Evolutionary conservation across 2,329 filamentous ascomycete species (phyloP).

Genomic region (Diaporthe batatas): DNA sequence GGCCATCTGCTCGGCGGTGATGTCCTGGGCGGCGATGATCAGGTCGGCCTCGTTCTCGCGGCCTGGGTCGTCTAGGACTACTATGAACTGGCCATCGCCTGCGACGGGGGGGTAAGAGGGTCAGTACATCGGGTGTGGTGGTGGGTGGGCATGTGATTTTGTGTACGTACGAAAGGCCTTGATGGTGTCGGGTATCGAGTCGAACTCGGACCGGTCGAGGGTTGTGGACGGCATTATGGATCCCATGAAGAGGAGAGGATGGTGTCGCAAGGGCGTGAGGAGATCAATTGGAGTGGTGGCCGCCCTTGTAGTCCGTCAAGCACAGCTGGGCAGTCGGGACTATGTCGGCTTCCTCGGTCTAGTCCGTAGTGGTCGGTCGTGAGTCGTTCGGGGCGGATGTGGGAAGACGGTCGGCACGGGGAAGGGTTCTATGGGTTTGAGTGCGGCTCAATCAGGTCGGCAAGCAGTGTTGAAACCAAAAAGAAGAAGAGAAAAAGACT

Average conservation of each 20-base stretch:
- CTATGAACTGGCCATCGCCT: conserved; percentile 90
- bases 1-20: conserved; percentile 92
- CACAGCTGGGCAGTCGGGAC: conserved; percentile 27
- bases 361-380: no score
- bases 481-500: not conserved
- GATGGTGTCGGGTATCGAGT: conserved; percentile 75
- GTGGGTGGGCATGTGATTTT: conserved; percentile 7
- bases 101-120: conserved; percentile 21
- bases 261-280: not conserved
- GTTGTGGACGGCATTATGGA: conserved; percentile 63
- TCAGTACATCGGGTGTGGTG: conserved; percentile 38
- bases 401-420: not conserved
- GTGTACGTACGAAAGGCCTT: conserved; percentile 72
- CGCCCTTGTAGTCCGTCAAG: conserved; percentile 7
- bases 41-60: conserved; percentile 99
- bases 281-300: conserved; percentile 24
- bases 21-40: conserved; percentile 88
- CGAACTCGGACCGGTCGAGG: conserved; percentile 68
- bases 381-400: conserved; percentile 23
- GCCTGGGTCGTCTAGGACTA: conserved; percentile 91
- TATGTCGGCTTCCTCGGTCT: conserved; percentile 25
- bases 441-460: not conserved
- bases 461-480: not conserved
- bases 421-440: not conserved
- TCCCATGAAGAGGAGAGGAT: conserved; percentile 25